Conservation (phyloP, 2,329 filamentous ascomycete species). For the Biscogniauxia marginata region DNA sequence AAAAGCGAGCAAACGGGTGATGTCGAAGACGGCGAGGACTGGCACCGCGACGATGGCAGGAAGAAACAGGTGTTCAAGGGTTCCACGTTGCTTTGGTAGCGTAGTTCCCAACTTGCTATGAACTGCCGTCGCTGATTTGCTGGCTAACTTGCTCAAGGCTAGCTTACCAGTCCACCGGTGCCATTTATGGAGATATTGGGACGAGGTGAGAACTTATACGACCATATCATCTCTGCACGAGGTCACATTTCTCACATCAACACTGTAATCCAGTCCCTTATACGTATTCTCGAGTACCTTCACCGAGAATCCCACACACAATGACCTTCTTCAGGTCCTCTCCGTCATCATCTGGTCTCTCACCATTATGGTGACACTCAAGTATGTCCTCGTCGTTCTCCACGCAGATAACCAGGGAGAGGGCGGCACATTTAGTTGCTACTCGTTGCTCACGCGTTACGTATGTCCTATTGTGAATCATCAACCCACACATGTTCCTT, state of each 20-base stretch:
- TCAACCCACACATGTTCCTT: background rate
- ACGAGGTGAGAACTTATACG: slow-evolving; percentile 31
- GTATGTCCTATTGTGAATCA: slow-evolving; percentile 31
- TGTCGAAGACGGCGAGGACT: slow-evolving; percentile 34
- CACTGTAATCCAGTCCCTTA: slow-evolving; percentile 51
- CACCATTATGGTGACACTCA: slow-evolving; percentile 67
- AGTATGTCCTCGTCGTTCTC: slow-evolving; percentile 66
- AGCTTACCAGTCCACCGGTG: slow-evolving; percentile 63
- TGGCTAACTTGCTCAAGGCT: slow-evolving; percentile 39
- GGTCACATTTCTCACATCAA: background rate
- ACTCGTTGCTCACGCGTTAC: slow-evolving; percentile 62
- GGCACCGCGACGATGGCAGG: slow-evolving; percentile 31
- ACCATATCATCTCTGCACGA: background rate
- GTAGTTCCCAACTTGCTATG: slow-evolving; percentile 9
- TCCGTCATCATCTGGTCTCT: slow-evolving; percentile 70
- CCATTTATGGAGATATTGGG: slow-evolving; percentile 70
- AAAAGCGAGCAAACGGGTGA: slow-evolving; percentile 25
- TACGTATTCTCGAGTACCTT: slow-evolving; percentile 73
- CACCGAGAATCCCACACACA: slow-evolving; percentile 49
- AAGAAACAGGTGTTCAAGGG: slow-evolving; percentile 39
- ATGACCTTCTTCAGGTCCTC: slow-evolving; percentile 62
- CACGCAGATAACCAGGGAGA: slow-evolving; percentile 69
- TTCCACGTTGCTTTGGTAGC: slow-evolving; percentile 35
- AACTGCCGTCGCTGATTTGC: background rate
- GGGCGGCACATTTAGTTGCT: slow-evolving; percentile 67